Percentiles rank a stretch among this genome's conserved stretches.
Evolutionary conservation across 495 filamentous ascomycete genomes (phyloP).

Genomic region (Thozetella sp.): DNA sequence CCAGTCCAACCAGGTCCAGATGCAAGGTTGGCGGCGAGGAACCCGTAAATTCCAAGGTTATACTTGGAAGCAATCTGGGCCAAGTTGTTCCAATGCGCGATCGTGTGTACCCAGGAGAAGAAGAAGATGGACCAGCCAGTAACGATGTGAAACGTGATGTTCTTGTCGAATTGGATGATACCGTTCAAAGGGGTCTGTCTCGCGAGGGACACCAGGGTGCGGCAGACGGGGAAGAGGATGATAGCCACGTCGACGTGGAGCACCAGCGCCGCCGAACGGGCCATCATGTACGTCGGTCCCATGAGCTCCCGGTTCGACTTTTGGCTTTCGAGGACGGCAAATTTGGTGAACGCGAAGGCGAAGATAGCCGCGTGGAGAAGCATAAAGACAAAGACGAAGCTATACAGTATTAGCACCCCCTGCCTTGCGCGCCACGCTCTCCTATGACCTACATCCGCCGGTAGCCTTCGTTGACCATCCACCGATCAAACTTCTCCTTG

Average conservation of each 20-base stretch:
- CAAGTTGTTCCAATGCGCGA: conserved; percentile 82
- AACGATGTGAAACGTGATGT: conserved; percentile 80
- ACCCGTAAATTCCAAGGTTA: conserved; percentile 72
- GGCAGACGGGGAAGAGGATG: conserved; percentile 78
- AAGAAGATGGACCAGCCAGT: conserved; percentile 81
- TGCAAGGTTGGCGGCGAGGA: conserved; percentile 66
- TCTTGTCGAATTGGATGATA: conserved; percentile 80
- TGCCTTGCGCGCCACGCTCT: conserved; percentile 15
- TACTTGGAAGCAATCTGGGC: conserved; percentile 74
- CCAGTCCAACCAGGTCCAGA: conserved; percentile 80
- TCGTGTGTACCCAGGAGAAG: conserved; percentile 82
- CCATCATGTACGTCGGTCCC: conserved; percentile 71
- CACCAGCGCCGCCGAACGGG: conserved; percentile 68
- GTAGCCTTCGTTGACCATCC: conserved; percentile 82
- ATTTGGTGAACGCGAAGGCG: conserved; percentile 75
- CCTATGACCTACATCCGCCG: conserved; percentile 57
- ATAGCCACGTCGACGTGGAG: conserved; percentile 77
- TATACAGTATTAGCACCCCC: conserved; percentile 20
- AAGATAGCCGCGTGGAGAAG: conserved; percentile 69
- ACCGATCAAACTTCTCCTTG: conserved; percentile 53
- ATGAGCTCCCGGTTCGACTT: conserved; percentile 61
- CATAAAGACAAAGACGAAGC: conserved; percentile 72
- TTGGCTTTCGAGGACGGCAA: conserved; percentile 70
- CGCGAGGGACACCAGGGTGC: conserved; percentile 74
- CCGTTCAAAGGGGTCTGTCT: conserved; percentile 76